These are phyloP conservation scores for Carex littledalei DNA, from an alignment of 176 grass and related monocot species.

Conservation along the genomic window DNA sequence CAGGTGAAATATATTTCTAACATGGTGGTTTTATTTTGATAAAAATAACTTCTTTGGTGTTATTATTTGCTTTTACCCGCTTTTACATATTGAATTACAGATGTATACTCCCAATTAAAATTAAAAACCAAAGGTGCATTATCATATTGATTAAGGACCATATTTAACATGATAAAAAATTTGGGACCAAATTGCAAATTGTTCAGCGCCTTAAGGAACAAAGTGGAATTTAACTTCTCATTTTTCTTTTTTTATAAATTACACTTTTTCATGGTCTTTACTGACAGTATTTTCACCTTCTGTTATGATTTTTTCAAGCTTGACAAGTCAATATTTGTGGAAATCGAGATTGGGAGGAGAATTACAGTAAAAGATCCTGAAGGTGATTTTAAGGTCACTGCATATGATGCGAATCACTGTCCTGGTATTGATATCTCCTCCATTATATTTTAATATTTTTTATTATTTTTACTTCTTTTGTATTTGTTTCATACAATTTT, in stretches of 20 bases:
- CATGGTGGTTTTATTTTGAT: background rate
- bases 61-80: background rate
- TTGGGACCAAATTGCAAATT: background rate
- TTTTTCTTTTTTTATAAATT: background rate
- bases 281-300: background rate
- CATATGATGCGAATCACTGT: constrained; percentile 68
- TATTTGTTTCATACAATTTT: background rate
- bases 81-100: no score
- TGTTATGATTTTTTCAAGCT: constrained; percentile 25
- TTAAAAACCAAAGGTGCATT: background rate
- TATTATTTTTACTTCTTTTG: background rate
- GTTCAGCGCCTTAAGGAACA: background rate
- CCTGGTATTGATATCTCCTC: constrained; percentile 22
- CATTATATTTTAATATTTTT: background rate
- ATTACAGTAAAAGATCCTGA: constrained; percentile 42
- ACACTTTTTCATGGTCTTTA: background rate
- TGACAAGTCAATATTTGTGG: constrained; percentile 41
- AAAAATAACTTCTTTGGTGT: background rate
- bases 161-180: background rate
- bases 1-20: background rate
- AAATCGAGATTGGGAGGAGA: constrained; percentile 36
- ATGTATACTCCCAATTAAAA: background rate
- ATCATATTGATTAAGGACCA: background rate
- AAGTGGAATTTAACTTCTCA: background rate
- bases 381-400: constrained; percentile 53